Evolutionary conservation across 805 yeast genomes (phyloP), one percentile per base, ranked within the genome.

Genomic region (Lipomyces sp.): DNA sequence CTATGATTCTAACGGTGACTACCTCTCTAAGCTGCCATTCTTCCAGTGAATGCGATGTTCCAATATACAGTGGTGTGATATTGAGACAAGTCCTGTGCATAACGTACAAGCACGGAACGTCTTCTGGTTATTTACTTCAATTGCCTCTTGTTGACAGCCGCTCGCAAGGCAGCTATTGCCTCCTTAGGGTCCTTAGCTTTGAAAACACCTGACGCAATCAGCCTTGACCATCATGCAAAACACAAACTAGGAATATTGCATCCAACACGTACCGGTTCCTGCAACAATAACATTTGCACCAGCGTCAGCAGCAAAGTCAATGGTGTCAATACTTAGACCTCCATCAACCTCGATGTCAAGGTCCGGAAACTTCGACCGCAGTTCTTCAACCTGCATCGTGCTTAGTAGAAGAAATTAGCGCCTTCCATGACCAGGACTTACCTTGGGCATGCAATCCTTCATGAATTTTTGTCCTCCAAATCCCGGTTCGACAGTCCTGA

Each of bases 261-360:
- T 35, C 39, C 11, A 35, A 13, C 8, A 34, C 64, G 4, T 59
- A 64, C 70, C 64, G 6, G 73, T 94, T 57, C 99, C 99, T 2
- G 99, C 98, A 58, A 95, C 99, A 75, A 95, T 92, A 58, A 93
- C 97, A 75, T 95, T 95, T 60, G 99, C 99, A 64, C 99, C 99
- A 10, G 98, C 98, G 62, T 85, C 84, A n/a, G 98, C 97, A 53
- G 98, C 98, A 24, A 82, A 84, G 62, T 87, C 89, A 58, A 94
- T 88, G 1, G 97, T 95, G 55, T 86, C 92, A 70, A 87, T 87
- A 65, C 96, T 96, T 66, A 95, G 81, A 0, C 99, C 99, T 71
- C 99, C 99, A 78, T 95, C 99, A 24, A 95, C 99, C 80, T 95
- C 94, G 73, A 95, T 90, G 79, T 94, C 88, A 77, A 94, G 81